Base-by-base conservation (phyloP, 2,329 filamentous ascomycete species). In the Blastomyces gilchristii region DNA sequence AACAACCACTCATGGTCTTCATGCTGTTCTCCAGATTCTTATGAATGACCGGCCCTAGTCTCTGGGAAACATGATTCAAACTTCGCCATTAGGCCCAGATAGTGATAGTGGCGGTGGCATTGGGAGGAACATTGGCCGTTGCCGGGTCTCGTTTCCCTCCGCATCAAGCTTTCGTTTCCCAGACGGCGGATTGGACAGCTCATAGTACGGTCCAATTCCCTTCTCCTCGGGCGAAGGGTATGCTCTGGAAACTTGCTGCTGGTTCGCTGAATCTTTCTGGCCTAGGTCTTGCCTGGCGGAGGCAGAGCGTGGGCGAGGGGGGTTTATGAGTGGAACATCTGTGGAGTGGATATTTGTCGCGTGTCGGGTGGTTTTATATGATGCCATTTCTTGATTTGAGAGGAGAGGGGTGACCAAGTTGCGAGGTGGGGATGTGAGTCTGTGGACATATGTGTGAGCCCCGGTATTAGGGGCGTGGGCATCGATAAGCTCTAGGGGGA, bases 81-180 rank as follows among this genome's bases (percentile, higher is more conserved):
- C 52, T 39, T 57, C 37, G 6, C 59, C n/a, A 49, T 62, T 34
- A 4, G 34, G 25, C 18, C 37, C 45, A 8, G 56, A 60, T 31
- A 63, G 47, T 7, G 62, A 63, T 11, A 63, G 56, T 25, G 62
- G 62, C 12, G 62, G 62, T 22, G 62, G 62, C 18, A 56, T 58
- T 16, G 62, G 47, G 47, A 60, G 39, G 22, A 54, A 52, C 47
- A 53, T 41, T 18, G 50, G 50, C 22, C 39, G 60, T 39, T 45
- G 25, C 22, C 39, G 18, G 9, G 22, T 37, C 41, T 60, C 58
- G 14, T 8, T 16, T 39, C 45, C 49, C 22, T 39, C 49, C 2
- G 22, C 31, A 39, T 61, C 59, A 41, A 50, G n/a, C 31, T 61
- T 61, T 12, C 59, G 59, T 47, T 61, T 61, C 18, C 22, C n/a